A percentile compares a stretch with the other conserved stretches of the same genome.
These are phyloP conservation scores for Lunularia cruciata DNA, from an alignment of 225 moss, liverwort and hornwort genomes.

Conservation along the genomic window DNA sequence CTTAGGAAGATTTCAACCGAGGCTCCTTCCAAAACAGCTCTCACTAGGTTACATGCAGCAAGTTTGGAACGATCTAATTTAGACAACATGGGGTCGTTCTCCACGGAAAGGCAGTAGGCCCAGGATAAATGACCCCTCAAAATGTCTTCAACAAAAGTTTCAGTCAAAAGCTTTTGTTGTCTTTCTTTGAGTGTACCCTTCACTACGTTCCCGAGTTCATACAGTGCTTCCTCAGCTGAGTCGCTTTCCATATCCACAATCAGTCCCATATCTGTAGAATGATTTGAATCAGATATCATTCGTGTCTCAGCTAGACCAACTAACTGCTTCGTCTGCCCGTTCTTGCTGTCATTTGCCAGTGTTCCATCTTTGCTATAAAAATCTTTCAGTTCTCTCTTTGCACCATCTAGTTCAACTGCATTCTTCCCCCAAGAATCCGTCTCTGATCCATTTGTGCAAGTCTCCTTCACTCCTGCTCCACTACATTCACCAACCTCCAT, in stretches of 20 bases:
- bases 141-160: constrained; percentile 51
- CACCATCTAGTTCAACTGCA: constrained; percentile 14
- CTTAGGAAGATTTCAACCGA: constrained; percentile 74
- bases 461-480: neutral
- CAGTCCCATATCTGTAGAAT: constrained; percentile 24
- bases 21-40: constrained; percentile 72
- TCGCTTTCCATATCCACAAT: constrained; percentile 33
- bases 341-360: neutral
- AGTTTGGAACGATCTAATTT: constrained; percentile 63
- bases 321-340: neutral
- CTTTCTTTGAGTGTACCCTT: constrained; percentile 8
- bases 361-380: constrained; percentile 4
- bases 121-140: constrained; percentile 73
- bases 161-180: constrained; percentile 30
- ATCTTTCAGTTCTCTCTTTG: constrained; percentile 16
- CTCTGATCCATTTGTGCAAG: constrained; percentile 22
- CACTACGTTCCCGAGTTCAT: constrained; percentile 17
- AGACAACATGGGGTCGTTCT: constrained; percentile 67
- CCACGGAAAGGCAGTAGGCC: constrained; percentile 77
- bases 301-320: constrained; percentile 9
- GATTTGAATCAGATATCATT: neutral
- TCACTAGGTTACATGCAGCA: constrained; percentile 85
- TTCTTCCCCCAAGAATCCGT: neutral
- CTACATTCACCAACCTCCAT: constrained; percentile 9
- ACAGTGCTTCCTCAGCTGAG: constrained; percentile 14